Conservation (phyloP, 306 rosid genomes). For the Rubus parviflorus region DNA sequence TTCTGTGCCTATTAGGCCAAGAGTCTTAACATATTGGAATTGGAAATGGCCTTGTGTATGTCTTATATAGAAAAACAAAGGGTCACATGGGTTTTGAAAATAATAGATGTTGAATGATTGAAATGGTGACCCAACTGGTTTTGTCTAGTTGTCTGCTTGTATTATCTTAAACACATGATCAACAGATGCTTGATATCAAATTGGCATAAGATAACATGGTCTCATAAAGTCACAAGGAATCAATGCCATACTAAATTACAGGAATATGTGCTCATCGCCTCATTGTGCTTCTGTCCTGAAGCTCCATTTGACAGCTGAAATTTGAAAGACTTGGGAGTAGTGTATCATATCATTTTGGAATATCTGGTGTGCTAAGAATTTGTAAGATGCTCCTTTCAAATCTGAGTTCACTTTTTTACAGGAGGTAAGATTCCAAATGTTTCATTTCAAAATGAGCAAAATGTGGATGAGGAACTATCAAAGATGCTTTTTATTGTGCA, state of each 20-base stretch:
- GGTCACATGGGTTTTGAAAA: background rate
- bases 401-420: background rate
- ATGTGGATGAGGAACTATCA: background rate
- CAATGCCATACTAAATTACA: background rate
- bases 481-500: too few relatives aligned
- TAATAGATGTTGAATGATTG: conserved; percentile 16
- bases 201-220: background rate
- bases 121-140: background rate
- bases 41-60: background rate
- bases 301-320: conserved; percentile 4
- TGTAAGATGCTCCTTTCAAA: conserved; percentile 8
- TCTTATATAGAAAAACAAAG: conserved; percentile 26
- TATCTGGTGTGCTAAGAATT: background rate
- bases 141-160: background rate
- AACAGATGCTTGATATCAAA: background rate
- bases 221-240: background rate
- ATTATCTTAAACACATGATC: background rate
- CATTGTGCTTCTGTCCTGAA: conserved; percentile 5
- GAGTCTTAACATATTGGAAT: conserved; percentile 28
- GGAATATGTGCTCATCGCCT: conserved; percentile 24
- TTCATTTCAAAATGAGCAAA: background rate
- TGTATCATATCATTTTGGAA: background rate
- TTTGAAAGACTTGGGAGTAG: background rate
- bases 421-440: conserved; percentile 3
- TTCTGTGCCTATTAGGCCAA: conserved; percentile 5